These are phyloP conservation scores for Patellifolia procumbens DNA, from an alignment of 179 eudicot genomes.

Conservation along the genomic window DNA sequence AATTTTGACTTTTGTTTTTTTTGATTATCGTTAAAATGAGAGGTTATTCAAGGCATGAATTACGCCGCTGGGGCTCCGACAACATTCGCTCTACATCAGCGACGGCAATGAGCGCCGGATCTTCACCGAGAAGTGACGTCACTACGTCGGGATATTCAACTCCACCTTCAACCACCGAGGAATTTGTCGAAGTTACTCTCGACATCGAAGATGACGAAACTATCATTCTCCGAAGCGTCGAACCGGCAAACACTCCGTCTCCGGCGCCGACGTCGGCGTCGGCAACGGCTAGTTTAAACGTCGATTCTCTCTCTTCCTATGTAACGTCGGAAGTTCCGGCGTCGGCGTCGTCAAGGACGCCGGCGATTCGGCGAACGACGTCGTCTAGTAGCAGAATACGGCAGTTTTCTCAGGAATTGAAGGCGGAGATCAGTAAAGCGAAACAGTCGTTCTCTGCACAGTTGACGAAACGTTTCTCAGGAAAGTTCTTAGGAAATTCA, in stretches of 20 bases:
- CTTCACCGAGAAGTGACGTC: conserved; percentile 61
- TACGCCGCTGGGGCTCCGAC: conserved; percentile 71
- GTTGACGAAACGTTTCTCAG: conserved; percentile 61
- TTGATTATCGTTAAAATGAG: conserved; percentile 32
- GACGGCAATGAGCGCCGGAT: conserved; percentile 32
- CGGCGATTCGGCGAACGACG: conserved; percentile 54
- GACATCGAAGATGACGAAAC: conserved; percentile 87
- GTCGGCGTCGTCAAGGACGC: conserved; percentile 31
- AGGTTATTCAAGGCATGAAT: conserved; percentile 39
- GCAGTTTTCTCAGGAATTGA: conserved; percentile 85
- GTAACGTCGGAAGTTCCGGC: not conserved
- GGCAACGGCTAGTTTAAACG: not conserved
- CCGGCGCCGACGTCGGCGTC: conserved; percentile 19
- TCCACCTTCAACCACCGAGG: conserved; percentile 41
- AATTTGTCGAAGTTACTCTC: conserved; percentile 82
- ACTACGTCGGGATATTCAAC: conserved; percentile 32
- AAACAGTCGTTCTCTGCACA: conserved; percentile 69
- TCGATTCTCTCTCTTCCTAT: not conserved
- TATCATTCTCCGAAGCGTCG: conserved; percentile 74
- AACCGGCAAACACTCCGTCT: conserved; percentile 45
- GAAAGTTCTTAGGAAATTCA: conserved; percentile 48
- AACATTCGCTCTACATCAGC: conserved; percentile 25
- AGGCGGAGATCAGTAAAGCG: conserved; percentile 53
- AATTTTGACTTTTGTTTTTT: conserved; percentile 2
- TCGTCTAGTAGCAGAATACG: conserved; percentile 49